Base-by-base conservation (phyloP, 805 yeast species). In the Millerozyma miso region DNA sequence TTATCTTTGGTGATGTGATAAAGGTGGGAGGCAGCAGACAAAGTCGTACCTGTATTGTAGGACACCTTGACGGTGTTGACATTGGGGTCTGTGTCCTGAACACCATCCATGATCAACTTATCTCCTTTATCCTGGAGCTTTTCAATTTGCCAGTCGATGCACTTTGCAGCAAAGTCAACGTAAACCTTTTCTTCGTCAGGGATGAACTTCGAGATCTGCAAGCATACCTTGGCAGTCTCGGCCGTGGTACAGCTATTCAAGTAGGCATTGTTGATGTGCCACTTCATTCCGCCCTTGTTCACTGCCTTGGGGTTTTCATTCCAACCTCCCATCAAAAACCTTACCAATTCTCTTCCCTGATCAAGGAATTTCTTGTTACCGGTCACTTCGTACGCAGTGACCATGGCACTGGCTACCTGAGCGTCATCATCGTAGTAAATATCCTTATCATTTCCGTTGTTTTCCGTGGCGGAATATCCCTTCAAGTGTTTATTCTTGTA, bases 371-470 rank as follows among this genome's bases (percentile, higher is more conserved):
- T 63, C 50, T 63, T 63, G 47, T 81, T 76, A 1, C 75, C 76
- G 1, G 88, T 81, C 18, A 80, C 86, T 53, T 82, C 88, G 54
- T 79, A 83, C 1, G 86, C 85, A 2, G 80, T 73, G 44, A 84
- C 63, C 50, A 81, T 67, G 3, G 82, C 83, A 51, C 80, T 69
- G 13, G 85, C 83, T 12, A 83, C 79, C 56, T 83, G 90, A 2
- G 89, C 90, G 55, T 83, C 85, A 54, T 83, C 90, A 54, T 83
- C 88, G 48, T 80, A 80, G 58, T 83, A 82, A 33, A 83, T 78
- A 56, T 83, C 88, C 39, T 65, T 64, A 58, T 82, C 83, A 37
- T 76, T 81, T 17, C 75, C 74, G 40, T 67, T 68, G 53, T 80
- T 75, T 54, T 77, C 81, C 3, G 83, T 81, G 1, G 88, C 88